A percentile compares a stretch with the other conserved stretches of the same genome.
Conservation (phyloP, 164 flowering plant genomes). For the Liquidambar formosana region DNA sequence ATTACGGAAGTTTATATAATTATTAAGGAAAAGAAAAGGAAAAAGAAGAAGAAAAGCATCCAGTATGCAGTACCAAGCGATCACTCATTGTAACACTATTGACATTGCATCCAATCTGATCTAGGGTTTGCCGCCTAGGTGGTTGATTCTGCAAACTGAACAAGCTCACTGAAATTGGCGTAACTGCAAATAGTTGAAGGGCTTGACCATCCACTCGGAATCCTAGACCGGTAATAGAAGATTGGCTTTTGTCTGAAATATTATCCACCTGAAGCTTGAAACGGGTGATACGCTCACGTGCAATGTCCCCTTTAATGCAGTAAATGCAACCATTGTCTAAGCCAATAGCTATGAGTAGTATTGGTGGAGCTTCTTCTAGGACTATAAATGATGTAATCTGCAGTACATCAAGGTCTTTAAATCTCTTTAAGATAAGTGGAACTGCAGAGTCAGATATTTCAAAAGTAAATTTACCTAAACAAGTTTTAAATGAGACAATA, state of each 20-base stretch:
- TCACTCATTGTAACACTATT: constrained; percentile 89
- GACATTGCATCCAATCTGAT: constrained; percentile 73
- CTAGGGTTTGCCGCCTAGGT: constrained; percentile 70
- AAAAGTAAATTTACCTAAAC: background rate
- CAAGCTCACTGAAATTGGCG: constrained; percentile 78
- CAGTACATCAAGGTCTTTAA: constrained; percentile 22
- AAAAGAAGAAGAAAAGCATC: background rate
- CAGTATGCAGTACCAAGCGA: constrained; percentile 57
- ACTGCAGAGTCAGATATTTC: constrained; percentile 3
- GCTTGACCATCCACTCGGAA: constrained; percentile 84
- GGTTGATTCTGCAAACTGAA: constrained; percentile 80
- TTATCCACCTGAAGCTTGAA: constrained; percentile 81
- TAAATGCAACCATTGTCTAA: constrained; percentile 82
- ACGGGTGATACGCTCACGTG: constrained; percentile 87
- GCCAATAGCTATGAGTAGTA: constrained; percentile 82
- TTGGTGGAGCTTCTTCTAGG: constrained; percentile 92
- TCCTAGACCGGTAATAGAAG: constrained; percentile 80
- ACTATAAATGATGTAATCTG: constrained; percentile 93
- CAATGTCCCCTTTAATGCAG: constrained; percentile 98
- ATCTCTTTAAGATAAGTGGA: constrained; percentile 1
- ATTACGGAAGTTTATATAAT: background rate
- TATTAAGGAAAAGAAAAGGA: background rate
- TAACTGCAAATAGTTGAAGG: constrained; percentile 82
- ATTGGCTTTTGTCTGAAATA: constrained; percentile 40
- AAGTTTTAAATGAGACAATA: background rate